Base-by-base conservation (phyloP, 2,329 filamentous ascomycete genomes). In the Fonsecaea pedrosoi region DNA sequence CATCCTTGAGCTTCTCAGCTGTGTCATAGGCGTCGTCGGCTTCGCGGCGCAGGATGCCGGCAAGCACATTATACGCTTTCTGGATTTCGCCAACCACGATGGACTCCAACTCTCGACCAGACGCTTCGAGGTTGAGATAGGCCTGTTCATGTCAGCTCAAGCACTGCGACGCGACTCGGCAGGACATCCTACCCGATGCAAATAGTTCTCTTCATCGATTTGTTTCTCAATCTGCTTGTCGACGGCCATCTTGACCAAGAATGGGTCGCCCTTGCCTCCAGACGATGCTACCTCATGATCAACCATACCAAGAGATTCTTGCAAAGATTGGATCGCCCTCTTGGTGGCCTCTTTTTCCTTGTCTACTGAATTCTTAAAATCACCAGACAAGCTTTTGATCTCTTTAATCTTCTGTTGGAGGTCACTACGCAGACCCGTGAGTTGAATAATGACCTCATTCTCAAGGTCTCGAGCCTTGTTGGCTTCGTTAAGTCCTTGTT, bases 21-120 rank as follows among this genome's bases (percentile, higher is more conserved):
- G 92, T 86, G 63, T 86, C 86, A 75, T 92, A 92, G 38, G 90
- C 88, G 62, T 92, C 89, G 71, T 96, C 93, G 9, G 92, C 91
- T 76, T 98, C 94, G 55, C 93, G 90, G 82, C 94, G 96, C 68
- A 98, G 82, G 70, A 98, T 96, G 61, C 90, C 91, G 30, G 94
- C 92, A 73, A 97, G 92, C 2, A 94, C 93, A 74, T 95, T 97
- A 82, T 97, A 98, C 0, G 95, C 93, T 78, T 98, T 98, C 76
- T 99, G 95, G 50, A 99, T 96, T 79, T 99, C 95, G 72, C 94
- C 92, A 13, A 99, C 92, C 0, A 99, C 92, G 70, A 99, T 98
- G 0, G 92, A 91, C 79, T 99, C 95, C 2, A 99, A 87, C 79
- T 99, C 95, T 68, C 94, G 90, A 2, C 95, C 95, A 15, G 95